Conservation (phyloP, 352 stramenopile genomes). For the Globisporangium cederbergense region DNA sequence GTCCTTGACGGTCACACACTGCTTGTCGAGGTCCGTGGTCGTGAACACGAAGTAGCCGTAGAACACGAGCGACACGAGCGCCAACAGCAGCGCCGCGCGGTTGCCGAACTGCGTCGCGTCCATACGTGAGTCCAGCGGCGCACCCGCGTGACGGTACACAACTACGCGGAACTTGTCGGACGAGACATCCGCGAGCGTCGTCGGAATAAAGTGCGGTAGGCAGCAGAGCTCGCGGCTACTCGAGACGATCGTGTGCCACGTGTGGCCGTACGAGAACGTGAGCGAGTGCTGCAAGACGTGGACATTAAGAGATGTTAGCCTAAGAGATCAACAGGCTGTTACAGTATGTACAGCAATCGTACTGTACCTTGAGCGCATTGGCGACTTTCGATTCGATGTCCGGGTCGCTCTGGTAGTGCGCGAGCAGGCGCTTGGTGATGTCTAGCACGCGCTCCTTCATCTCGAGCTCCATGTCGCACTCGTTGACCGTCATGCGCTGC, state of each 20-base stretch:
- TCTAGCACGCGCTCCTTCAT: constrained; percentile 37
- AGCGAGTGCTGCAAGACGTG: constrained; percentile 42
- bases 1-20: constrained; percentile 26
- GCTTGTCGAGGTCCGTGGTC: constrained; percentile 35
- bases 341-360: not conserved
- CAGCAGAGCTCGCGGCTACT: constrained; percentile 54
- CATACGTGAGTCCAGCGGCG: constrained; percentile 43
- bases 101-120: constrained; percentile 63
- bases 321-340: not conserved
- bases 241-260: constrained; percentile 66
- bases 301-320: not conserved
- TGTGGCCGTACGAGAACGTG: constrained; percentile 59
- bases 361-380: constrained; percentile 51
- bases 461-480: constrained; percentile 52
- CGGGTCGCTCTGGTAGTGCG: constrained; percentile 29
- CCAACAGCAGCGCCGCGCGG: constrained; percentile 50
- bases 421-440: constrained; percentile 38
- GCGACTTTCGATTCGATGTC: constrained; percentile 49
- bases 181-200: constrained; percentile 46
- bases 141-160: constrained; percentile 62
- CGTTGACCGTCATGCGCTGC: constrained; percentile 24
- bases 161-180: constrained; percentile 56
- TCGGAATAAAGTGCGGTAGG: constrained; percentile 41
- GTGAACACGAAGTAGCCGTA: constrained; percentile 60
- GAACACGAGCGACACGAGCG: constrained; percentile 54